A percentile compares a stretch with the other conserved stretches of the same genome.
phyloP scores from a whole-genome alignment of 805 yeast genomes.

The Candida ortonii region DNA sequence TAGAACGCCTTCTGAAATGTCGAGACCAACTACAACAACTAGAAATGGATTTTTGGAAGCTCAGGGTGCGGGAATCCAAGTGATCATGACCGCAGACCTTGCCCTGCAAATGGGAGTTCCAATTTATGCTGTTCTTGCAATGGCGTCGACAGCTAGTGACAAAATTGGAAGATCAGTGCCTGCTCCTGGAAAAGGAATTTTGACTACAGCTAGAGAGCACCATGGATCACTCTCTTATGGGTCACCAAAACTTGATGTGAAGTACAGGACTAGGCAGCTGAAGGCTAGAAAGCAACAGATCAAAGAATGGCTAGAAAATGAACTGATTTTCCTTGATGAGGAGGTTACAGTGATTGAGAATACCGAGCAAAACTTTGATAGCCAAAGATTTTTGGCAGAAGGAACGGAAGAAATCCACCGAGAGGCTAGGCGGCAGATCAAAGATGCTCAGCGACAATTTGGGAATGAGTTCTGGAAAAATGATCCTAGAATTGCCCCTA shows the following conservation, averaged over 20 bases:
- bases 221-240: conserved; percentile 77
- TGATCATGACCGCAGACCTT: conserved; percentile 90
- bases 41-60: conserved; percentile 99
- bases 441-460: conserved; percentile 88
- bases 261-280: conserved; percentile 92
- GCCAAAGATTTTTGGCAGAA: conserved; percentile 61
- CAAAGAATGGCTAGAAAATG: conserved; percentile 80
- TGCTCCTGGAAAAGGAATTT: conserved; percentile 99
- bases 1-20: conserved; percentile 97
- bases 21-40: conserved; percentile 95
- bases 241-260: conserved; percentile 78
- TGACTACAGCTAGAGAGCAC: conserved; percentile 95
- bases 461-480: conserved; percentile 91
- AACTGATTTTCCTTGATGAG: conserved; percentile 63
- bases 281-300: conserved; percentile 74
- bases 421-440: conserved; percentile 81
- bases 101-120: conserved; percentile 99
- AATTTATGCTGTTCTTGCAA: conserved; percentile 89
- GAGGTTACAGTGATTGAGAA: conserved; percentile 58
- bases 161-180: conserved; percentile 99
- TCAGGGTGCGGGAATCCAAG: conserved; percentile 98
- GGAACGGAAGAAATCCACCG: conserved; percentile 83
- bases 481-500: conserved; percentile 93
- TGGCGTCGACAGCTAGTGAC: conserved; percentile 96
- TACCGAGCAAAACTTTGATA: conserved; percentile 49